Base-by-base conservation (phyloP, 495 filamentous ascomycete genomes). In the Schizothecium vesticola region DNA sequence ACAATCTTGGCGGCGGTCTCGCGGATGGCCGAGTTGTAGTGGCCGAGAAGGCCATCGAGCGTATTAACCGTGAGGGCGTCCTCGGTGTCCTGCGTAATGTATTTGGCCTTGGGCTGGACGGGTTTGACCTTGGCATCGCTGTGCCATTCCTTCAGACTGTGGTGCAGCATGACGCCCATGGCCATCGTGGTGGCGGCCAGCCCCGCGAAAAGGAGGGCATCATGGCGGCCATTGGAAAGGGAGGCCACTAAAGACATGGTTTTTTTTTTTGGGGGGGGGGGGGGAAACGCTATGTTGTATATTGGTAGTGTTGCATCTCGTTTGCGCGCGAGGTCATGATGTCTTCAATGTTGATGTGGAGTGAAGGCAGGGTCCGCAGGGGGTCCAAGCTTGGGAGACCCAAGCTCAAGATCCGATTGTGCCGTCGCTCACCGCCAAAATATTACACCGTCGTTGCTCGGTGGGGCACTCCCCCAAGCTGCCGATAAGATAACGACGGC, bases 11-110 rank as follows among this genome's bases (percentile, higher is more conserved):
- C 71, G 1, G 84, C 74, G 0, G 80, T 85, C 59, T 87, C 85
- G 23, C 83, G 78, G 66, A 87, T 85, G 19, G 80, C 73, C 59
- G 80, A 82, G 72, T 85, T 87, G 62, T 85, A 83, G 68, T 85
- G 84, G 0, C 77, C 74, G 8, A 86, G 71, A 22, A 87, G 78
- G n/a, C 79, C 85, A 29, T 85, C 80, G 8, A 87, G 72, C 0
- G 85, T 87, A 43, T 71, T 70, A 0, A 78, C 64, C 57, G 81
- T 80, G 13, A 87, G 75, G 2, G 84, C 82, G 61, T 87, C 85
- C 68, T 87, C 85, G n/a, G 84, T 85, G n/a, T 82, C 81, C 69
- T 87, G 85, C 11, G 84, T 87, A 67, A 87, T 87, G 71, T 86
- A 86, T 68, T 85, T 84, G 12, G 85, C 81, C 72, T 86, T 87